Conservation (phyloP, 163 green algal species). For the Chlorella variabilis region DNA sequence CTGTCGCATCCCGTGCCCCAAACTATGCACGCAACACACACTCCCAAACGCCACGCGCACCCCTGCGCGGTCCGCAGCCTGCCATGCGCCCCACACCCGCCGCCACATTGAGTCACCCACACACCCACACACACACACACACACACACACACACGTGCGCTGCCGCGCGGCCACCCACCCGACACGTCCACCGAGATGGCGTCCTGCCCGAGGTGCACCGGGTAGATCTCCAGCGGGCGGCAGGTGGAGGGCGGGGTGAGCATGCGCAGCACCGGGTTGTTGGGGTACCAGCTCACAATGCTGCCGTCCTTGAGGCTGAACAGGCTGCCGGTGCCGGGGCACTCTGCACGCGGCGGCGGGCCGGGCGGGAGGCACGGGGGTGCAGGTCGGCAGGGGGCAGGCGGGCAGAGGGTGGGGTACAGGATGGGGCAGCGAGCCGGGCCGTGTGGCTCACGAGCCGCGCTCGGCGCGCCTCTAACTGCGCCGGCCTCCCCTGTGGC, state of each 20-base stretch:
- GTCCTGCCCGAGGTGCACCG: conserved; percentile 80
- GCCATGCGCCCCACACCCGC: too few species aligned
- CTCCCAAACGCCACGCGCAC: too few species aligned
- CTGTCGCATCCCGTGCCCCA: too few species aligned
- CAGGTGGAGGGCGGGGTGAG: conserved; percentile 85
- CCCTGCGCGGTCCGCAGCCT: too few species aligned
- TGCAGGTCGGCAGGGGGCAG: neutral
- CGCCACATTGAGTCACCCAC: too few species aligned
- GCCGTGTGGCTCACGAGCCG: too few species aligned
- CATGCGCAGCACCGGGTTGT: conserved; percentile 86
- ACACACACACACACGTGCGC: too few species aligned
- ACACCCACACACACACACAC: too few species aligned
- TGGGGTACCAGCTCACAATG: conserved; percentile 94
- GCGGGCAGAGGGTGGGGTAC: neutral
- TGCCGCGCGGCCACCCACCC: neutral
- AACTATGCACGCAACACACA: too few species aligned
- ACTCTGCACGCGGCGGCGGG: conserved; percentile 65
- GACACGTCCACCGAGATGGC: conserved; percentile 79
- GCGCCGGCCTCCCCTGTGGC: too few species aligned
- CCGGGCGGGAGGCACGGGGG: neutral
- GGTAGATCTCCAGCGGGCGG: conserved; percentile 85
- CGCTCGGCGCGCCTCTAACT: neutral
- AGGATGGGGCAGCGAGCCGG: too few species aligned
- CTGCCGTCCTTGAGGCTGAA: conserved; percentile 94
- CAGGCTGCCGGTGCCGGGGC: conserved; percentile 84